Evolutionary conservation across 257 asterid species (phyloP), one percentile per base, ranked within the genome.

Genomic region (Lavandula angustifolia): DNA sequence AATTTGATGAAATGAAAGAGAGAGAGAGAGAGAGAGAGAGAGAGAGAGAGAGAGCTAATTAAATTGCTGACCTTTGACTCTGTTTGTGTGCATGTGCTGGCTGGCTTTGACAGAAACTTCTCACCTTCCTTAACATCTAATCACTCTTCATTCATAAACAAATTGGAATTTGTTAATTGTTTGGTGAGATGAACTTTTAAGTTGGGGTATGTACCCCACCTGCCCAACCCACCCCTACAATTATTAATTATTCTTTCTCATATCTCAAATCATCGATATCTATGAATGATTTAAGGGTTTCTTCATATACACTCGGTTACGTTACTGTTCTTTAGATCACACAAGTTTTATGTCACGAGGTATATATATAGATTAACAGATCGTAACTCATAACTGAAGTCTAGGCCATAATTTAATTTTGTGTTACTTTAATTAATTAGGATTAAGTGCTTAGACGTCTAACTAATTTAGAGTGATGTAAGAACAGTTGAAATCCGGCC

Each of bases 61-160:
- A 62, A 56, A 56, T 75, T 69, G 79, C 79, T 62, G 83, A 72
- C 73, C 72, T 62, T 60, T 63, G 69, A 64, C 78, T 73, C 71
- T 44, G 41, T 12, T 67, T 71, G 40, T 57, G 74, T 9, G 2
- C 6, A 1, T 37, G 42, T 76, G 69, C 72, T 79, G 72, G 86
- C 75, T 65, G 73, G 69, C 75, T 67, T 68, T 80, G 82, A 74
- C 57, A 9, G 73, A 2, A 65, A 75, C 81, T 54, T 18, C 81
- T 59, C 67, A 72, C 69, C 78, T 69, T 61, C 57, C 62, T 22
- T 22, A 22, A 22, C 32, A 7, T 47, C 54, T 42, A 62, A 37
- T 38, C 4, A n/a, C 58, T 13, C 31, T 50, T 47, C 41, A 51
- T 37, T 64, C 54, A 55, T 29, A 61, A 55, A 54, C 60, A 49